Conservation (phyloP, 2,329 filamentous ascomycete species). For the Ophiosphaerella narmari region DNA sequence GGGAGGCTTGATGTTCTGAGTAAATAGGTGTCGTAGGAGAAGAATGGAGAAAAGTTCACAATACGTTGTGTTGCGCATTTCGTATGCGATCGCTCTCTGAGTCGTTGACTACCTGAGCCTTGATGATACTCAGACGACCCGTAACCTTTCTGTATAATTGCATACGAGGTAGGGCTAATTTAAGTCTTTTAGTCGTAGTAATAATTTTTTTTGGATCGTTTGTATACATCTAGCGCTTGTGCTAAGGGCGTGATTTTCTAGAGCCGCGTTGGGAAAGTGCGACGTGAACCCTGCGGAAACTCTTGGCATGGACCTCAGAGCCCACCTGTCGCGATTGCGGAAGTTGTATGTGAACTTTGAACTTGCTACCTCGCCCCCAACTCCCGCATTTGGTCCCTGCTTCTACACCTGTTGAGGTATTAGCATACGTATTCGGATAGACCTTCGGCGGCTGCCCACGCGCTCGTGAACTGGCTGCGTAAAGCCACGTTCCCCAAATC, state of each 20-base stretch:
- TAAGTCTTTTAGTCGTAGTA: no score
- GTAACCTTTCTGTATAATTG: no score
- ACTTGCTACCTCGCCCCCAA: not conserved
- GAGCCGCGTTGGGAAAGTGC: constrained; percentile 14
- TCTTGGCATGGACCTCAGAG: constrained; percentile 32
- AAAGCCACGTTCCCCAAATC: constrained; percentile 46
- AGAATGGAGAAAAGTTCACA: constrained; percentile 35
- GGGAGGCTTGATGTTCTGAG: constrained; percentile 30
- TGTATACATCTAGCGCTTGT: no score
- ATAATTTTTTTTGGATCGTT: no score
- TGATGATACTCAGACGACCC: no score
- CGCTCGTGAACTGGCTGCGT: constrained; percentile 40
- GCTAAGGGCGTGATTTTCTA: no score
- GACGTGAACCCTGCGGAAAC: constrained; percentile 29
- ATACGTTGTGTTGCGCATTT: constrained; percentile 25
- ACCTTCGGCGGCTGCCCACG: constrained; percentile 14
- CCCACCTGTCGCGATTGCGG: constrained; percentile 21
- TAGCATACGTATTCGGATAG: not conserved
- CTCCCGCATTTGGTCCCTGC: not conserved
- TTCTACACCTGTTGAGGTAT: not conserved
- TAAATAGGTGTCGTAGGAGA: constrained; percentile 35
- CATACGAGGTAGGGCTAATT: no score
- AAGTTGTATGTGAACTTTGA: constrained; percentile 1
- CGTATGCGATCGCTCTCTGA: constrained; percentile 15
- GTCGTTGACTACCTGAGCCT: no score